Base-by-base conservation (phyloP, 352 stramenopile genomes). In the Phytophthora pluvialis region DNA sequence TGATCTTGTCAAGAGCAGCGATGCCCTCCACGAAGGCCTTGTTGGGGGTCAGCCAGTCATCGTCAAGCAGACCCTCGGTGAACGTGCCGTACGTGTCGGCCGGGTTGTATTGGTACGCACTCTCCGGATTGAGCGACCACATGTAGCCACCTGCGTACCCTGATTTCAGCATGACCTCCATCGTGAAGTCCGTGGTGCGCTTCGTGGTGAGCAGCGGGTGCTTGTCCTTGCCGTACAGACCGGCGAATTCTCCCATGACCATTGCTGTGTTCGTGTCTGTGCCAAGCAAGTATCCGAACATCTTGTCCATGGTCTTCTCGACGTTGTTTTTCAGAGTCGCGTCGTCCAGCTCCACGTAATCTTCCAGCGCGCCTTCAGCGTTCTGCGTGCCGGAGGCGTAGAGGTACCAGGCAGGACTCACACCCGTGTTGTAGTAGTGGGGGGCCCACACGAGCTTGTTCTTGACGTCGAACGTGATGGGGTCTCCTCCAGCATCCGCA, bases 81-180 rank as follows among this genome's bases (percentile, higher is more conserved):
- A 91, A 93, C 0, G 57, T 58, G 25, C 81, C 83, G 54, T 72
- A 83, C 15, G 60, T 87, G 50, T 90, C 81, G 7, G 83, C 77
- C 0, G 83, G 83, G 46, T 92, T 92, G 72, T 73, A 90, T 65
- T 88, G 76, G 66, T 93, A 93, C 44, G 80, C 83, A 68, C 75
- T 88, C 67, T 91, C 83, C 0, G 83, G 83, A 46, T 93, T 93
- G 3, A 93, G 66, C 10, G 81, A 90, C 83, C 83, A 93, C 80
- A 93, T 89, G 63, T 89, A 93, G 3, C 80, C 82, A n/a, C 83
- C 83, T 0, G 80, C 81, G 32, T 86, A 86, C 0, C 69, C 67
- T 1, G 74, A 56, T 47, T 83, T 66, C 9, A 93, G 36, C 72
- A 89, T 88, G 5, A 80, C 54, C 8, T 89, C 64, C 28, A 93